Evolutionary conservation across 208 protist species (phyloP).

Genomic region (Porcisia hertigi): DNA sequence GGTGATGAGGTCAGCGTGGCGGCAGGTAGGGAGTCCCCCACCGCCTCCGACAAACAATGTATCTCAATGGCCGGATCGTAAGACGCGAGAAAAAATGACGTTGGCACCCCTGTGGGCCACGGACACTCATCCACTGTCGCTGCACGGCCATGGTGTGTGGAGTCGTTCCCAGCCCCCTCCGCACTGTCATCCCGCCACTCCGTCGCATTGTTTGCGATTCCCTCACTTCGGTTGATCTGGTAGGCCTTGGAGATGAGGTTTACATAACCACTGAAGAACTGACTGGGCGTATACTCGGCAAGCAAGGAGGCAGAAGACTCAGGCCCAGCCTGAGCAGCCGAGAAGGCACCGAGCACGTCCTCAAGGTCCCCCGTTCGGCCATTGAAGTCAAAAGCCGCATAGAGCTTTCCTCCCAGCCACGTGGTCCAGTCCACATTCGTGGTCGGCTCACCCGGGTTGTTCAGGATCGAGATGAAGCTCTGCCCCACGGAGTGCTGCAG

Average conservation of each 20-base stretch:
- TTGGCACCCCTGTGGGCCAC: slow-evolving; percentile 66
- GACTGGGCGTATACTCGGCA: slow-evolving; percentile 36
- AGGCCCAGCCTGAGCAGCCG: slow-evolving; percentile 24
- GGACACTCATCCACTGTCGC: slow-evolving; percentile 33
- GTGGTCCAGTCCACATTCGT: slow-evolving; percentile 47
- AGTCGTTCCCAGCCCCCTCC: background rate
- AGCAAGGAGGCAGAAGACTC: slow-evolving; percentile 51
- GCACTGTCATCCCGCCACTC: slow-evolving; percentile 26
- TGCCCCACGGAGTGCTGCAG: slow-evolving; percentile 82
- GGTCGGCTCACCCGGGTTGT: slow-evolving; percentile 60
- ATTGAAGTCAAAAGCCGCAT: slow-evolving; percentile 70
- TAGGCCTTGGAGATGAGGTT: slow-evolving; percentile 67
- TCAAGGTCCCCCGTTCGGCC: slow-evolving; percentile 21
- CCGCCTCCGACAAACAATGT: slow-evolving; percentile 22
- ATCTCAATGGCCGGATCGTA: slow-evolving; percentile 35
- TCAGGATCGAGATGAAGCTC: slow-evolving; percentile 90
- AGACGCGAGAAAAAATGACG: slow-evolving; percentile 45
- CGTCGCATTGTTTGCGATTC: slow-evolving; percentile 25
- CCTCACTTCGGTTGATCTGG: slow-evolving; percentile 61
- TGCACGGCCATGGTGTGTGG: background rate
- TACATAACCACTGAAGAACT: slow-evolving; percentile 74
- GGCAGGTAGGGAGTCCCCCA: slow-evolving; percentile 13
- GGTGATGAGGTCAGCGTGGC: background rate
- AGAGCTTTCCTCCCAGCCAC: slow-evolving; percentile 73
- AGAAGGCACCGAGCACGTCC: slow-evolving; percentile 26